These are phyloP conservation scores for Diaporthe vexans DNA, from an alignment of 2,329 filamentous ascomycete genomes.

Conservation along the genomic window DNA sequence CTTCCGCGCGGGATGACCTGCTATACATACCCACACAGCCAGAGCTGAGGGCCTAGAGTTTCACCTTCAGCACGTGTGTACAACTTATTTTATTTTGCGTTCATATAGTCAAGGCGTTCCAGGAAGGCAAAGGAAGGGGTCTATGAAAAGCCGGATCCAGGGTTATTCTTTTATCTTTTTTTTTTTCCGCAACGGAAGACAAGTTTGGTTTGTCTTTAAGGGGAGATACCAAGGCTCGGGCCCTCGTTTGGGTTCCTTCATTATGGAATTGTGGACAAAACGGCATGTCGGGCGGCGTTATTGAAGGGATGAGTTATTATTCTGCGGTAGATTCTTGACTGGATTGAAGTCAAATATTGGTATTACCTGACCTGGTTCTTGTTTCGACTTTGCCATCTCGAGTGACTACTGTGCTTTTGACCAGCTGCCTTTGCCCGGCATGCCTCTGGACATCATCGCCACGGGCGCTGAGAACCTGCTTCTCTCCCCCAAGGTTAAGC, in stretches of 20 bases:
- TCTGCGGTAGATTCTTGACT: conserved; percentile 27
- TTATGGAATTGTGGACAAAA: conserved; percentile 27
- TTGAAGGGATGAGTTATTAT: neutral
- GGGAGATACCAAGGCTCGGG: conserved; percentile 31
- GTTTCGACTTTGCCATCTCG: neutral
- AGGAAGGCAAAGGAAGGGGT: neutral
- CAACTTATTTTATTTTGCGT: neutral
- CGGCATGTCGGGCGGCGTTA: conserved; percentile 22
- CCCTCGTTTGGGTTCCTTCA: conserved; percentile 14
- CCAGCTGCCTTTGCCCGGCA: too few species aligned
- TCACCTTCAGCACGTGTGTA: conserved; percentile 10
- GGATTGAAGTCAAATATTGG: conserved; percentile 21
- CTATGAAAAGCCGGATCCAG: conserved; percentile 21
- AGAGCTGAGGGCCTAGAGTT: neutral
- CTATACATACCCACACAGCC: neutral
- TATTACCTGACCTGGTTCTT: neutral
- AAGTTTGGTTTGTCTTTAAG: conserved; percentile 16
- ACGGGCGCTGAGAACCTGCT: too few species aligned
- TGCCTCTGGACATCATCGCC: neutral
- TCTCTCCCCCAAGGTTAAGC: too few species aligned
- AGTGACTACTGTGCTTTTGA: neutral
- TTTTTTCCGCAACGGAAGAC: conserved; percentile 19
- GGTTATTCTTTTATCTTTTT: conserved; percentile 7
- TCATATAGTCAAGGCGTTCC: conserved; percentile 34
- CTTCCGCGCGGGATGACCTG: too few species aligned